These are phyloP conservation scores for Auricularia sp. DNA, from an alignment of 768 basidiomycete species.

Conservation along the genomic window DNA sequence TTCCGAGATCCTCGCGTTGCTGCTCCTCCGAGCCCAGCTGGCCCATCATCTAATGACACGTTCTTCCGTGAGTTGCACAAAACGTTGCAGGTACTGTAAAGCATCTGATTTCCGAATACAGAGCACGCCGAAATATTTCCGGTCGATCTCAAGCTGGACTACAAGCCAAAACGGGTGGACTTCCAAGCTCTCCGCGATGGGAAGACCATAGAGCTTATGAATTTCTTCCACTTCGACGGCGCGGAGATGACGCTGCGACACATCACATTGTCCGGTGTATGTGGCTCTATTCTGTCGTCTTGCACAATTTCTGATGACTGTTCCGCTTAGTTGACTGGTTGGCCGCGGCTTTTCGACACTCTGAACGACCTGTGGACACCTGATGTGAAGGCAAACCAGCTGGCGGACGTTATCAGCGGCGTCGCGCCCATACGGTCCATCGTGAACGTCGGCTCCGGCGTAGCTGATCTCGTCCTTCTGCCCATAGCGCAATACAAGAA, in stretches of 20 bases:
- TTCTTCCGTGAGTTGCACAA: conserved; percentile 56
- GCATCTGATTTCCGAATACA: conserved; percentile 20
- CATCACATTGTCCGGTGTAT: conserved; percentile 81
- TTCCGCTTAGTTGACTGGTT: conserved; percentile 69
- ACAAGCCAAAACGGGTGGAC: conserved; percentile 95
- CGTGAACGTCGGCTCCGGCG: conserved; percentile 94
- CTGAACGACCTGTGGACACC: conserved; percentile 99
- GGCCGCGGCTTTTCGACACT: conserved; percentile 78
- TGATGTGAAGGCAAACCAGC: conserved; percentile 96
- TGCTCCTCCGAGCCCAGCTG: conserved; percentile 22
- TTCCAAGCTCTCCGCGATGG: conserved; percentile 86
- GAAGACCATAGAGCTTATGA: conserved; percentile 94
- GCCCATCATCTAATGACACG: conserved; percentile 34
- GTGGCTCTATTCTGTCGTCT: conserved; percentile 21
- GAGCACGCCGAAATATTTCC: conserved; percentile 94
- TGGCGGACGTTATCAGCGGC: conserved; percentile 93
- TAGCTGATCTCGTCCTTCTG: conserved; percentile 89
- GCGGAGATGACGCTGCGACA: conserved; percentile 97
- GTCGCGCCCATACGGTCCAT: conserved; percentile 93
- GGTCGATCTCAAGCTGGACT: conserved; percentile 91
- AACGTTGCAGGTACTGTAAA: background rate
- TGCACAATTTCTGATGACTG: background rate
- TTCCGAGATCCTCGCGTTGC: conserved; percentile 58
- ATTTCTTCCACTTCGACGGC: conserved; percentile 99
- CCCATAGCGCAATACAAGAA: conserved; percentile 98